These are phyloP conservation scores for Pseudoneurospora amorphoporcata DNA, from an alignment of 495 filamentous ascomycete species.

Conservation along the genomic window DNA sequence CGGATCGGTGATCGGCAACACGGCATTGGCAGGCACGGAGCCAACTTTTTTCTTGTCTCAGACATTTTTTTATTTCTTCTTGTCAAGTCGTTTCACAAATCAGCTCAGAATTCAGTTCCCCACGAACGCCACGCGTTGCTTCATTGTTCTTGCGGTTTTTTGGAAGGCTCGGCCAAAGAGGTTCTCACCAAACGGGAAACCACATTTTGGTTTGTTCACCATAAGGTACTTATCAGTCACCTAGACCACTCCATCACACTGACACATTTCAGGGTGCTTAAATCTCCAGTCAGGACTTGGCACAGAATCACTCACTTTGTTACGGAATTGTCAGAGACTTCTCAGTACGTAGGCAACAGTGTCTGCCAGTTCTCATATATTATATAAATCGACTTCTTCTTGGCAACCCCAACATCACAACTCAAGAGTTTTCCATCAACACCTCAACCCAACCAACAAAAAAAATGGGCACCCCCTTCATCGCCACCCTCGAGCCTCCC, in stretches of 20 bases:
- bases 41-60: background rate
- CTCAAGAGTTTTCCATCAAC: background rate
- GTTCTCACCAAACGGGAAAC: background rate
- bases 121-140: background rate
- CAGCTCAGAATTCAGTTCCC: background rate
- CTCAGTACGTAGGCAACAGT: background rate
- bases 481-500: conserved; percentile 37
- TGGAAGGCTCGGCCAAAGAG: background rate
- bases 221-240: background rate
- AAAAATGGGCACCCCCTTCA: conserved; percentile 31
- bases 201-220: background rate
- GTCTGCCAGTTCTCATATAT: background rate
- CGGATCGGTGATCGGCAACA: background rate
- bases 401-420: background rate
- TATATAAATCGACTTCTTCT: background rate
- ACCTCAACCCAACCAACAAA: background rate
- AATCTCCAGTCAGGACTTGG: background rate
- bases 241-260: background rate
- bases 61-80: background rate
- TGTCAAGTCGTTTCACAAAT: background rate
- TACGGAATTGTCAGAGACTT: too few relatives aligned
- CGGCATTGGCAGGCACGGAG: background rate
- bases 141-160: background rate
- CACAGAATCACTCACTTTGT: background rate
- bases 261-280: background rate